Percentiles rank a stretch among this genome's conserved stretches.
These are phyloP conservation scores for Raphanus raphanistrum DNA, from an alignment of 345 rosid genomes.

Conservation along the genomic window DNA sequence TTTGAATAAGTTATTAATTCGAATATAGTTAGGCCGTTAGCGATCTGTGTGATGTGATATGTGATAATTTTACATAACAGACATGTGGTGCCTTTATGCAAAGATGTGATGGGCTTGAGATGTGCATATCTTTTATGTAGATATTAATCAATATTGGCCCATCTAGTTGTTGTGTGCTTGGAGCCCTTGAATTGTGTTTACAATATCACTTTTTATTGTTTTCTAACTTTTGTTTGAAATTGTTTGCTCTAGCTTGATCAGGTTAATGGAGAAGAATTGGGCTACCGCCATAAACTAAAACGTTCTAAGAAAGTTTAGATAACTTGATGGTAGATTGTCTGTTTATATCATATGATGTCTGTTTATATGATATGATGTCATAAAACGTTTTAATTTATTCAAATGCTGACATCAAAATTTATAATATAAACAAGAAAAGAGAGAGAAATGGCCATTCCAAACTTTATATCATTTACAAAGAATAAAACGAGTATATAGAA, in stretches of 20 bases:
- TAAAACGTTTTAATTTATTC: not conserved
- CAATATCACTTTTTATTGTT: no score
- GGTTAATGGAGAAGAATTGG: not conserved
- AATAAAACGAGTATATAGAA: slow-evolving; percentile 1
- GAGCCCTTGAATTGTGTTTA: not conserved
- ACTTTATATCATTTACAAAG: slow-evolving; percentile 27
- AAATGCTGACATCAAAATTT: not conserved
- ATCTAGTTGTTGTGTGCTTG: not conserved
- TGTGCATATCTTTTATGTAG: not conserved
- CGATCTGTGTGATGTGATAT: slow-evolving; percentile 26
- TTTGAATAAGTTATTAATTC: slow-evolving; percentile 8
- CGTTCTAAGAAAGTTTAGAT: not conserved
- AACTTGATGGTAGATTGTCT: not conserved
- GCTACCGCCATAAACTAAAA: not conserved
- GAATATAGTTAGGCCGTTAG: slow-evolving; percentile 10
- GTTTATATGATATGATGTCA: not conserved
- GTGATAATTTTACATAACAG: not conserved
- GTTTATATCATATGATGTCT: not conserved
- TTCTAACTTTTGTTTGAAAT: not conserved
- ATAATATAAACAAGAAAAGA: not conserved
- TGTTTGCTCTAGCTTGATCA: not conserved
- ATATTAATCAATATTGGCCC: not conserved
- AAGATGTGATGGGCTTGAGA: not conserved
- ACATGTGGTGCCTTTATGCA: not conserved
- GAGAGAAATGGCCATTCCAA: not conserved